Evolutionary conservation across 129 eudicot genomes (phyloP).

Genomic region (Silybum marianum): DNA sequence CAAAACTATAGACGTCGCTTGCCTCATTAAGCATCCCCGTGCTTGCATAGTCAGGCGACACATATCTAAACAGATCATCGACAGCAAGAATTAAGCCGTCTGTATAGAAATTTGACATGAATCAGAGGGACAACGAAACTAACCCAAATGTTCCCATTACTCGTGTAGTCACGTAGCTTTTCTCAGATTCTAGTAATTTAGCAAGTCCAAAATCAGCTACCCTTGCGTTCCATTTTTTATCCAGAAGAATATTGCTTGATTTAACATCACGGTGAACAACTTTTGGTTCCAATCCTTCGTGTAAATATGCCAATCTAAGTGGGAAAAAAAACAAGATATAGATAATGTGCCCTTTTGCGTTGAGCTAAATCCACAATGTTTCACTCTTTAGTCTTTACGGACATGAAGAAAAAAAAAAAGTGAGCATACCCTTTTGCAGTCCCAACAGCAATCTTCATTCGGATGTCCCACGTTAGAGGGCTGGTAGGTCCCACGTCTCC

Average conservation of each 20-base stretch:
- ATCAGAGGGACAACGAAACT: conserved; percentile 1
- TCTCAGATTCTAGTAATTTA: conserved; percentile 78
- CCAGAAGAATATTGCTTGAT: conserved; percentile 90
- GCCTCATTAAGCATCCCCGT: conserved; percentile 92
- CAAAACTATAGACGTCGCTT: conserved; percentile 88
- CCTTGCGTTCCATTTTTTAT: conserved; percentile 78
- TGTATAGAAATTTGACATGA: not conserved
- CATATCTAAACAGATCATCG: conserved; percentile 53
- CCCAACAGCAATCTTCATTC: conserved; percentile 86
- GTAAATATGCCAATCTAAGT: conserved; percentile 82
- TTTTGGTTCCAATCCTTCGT: conserved; percentile 94
- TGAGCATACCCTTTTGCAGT: conserved; percentile 82
- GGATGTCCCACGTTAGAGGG: conserved; percentile 83
- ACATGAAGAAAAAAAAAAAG: too few species aligned
- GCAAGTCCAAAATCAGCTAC: conserved; percentile 98
- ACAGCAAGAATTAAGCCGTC: conserved; percentile 12
- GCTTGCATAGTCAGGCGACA: conserved; percentile 93
- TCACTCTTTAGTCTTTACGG: too few species aligned
- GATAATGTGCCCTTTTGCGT: too few species aligned
- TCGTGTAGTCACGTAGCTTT: conserved; percentile 84
- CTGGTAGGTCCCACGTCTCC: conserved; percentile 73
- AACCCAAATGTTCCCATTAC: conserved; percentile 99
- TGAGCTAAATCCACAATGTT: too few species aligned
- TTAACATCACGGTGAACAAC: conserved; percentile 97
- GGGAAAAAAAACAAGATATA: not conserved